A percentile compares a stretch with the other conserved stretches of the same genome.
phyloP scores from a whole-genome alignment of 164 flowering plant species.

The Liriodendron chinense region DNA sequence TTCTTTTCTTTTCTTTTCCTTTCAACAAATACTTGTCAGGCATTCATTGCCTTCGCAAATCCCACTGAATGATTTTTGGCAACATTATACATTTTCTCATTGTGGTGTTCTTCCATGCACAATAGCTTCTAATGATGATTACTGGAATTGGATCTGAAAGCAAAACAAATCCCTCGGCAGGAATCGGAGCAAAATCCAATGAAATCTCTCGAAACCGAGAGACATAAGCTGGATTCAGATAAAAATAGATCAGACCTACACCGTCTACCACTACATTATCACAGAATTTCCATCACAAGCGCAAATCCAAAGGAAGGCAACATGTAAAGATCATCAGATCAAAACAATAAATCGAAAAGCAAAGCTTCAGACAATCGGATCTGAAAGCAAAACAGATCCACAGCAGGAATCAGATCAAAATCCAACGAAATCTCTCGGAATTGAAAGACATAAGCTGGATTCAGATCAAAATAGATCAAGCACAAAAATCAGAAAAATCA shows the following conservation, averaged over 20 bases:
- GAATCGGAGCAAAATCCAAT: too few relatives aligned
- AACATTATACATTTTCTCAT: neutral
- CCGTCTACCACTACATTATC: neutral
- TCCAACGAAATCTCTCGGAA: conserved; percentile 4
- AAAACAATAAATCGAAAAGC: neutral
- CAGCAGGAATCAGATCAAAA: neutral
- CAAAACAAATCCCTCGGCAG: too few relatives aligned
- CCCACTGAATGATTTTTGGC: neutral
- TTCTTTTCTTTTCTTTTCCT: too few relatives aligned
- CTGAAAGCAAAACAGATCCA: neutral
- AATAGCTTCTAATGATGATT: too few relatives aligned
- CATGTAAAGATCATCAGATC: neutral
- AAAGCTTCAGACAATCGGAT: conserved; percentile 2
- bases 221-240: too few relatives aligned
- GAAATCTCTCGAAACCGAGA: too few relatives aligned
- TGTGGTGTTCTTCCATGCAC: neutral
- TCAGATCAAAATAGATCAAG: conserved; percentile 2
- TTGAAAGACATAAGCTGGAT: neutral
- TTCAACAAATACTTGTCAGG: neutral
- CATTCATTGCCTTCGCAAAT: neutral
- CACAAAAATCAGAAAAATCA: neutral
- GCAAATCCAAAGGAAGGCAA: neutral
- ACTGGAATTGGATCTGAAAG: too few relatives aligned
- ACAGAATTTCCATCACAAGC: neutral
- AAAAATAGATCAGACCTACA: neutral